phyloP scores from a whole-genome alignment of 2,329 filamentous ascomycete species.

The Neoarthrinium moseri region DNA sequence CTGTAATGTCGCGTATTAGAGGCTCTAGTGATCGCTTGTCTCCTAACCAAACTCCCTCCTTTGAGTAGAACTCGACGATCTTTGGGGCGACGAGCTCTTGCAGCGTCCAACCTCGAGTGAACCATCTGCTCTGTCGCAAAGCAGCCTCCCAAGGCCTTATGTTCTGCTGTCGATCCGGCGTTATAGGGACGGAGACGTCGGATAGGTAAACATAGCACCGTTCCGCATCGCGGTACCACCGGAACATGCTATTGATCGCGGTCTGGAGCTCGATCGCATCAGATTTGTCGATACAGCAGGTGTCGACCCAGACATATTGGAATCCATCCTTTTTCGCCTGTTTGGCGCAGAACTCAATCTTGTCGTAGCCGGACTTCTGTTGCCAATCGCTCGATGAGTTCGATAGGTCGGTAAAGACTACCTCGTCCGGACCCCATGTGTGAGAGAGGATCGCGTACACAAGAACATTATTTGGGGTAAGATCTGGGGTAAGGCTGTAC shows the following conservation, averaged over 20 bases:
- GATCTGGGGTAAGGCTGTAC: neutral
- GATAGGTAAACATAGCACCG: slow-evolving; percentile 8
- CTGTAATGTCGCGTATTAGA: neutral
- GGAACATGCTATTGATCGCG: slow-evolving; percentile 9
- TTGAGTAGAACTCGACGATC: slow-evolving; percentile 9
- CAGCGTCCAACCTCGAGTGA: slow-evolving; percentile 9
- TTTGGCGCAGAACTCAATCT: slow-evolving; percentile 15
- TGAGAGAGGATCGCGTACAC: slow-evolving; percentile 18
- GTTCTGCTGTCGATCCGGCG: neutral
- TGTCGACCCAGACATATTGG: slow-evolving; percentile 8
- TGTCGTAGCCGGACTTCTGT: slow-evolving; percentile 12
- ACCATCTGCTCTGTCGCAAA: slow-evolving; percentile 8
- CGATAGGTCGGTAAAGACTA: slow-evolving; percentile 12
- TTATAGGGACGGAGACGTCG: neutral
- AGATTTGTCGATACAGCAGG: slow-evolving; percentile 13
- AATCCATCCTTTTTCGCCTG: slow-evolving; percentile 13
- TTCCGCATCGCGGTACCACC: slow-evolving; percentile 6
- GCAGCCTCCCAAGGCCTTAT: neutral
- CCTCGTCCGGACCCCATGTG: slow-evolving; percentile 15
- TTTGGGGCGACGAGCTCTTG: slow-evolving; percentile 9
- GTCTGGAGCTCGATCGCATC: slow-evolving; percentile 11
- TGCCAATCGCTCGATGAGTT: slow-evolving; percentile 6
- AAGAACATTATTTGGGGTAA: slow-evolving; percentile 6
- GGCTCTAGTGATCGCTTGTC: slow-evolving; percentile 5
- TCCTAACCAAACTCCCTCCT: slow-evolving; percentile 7